phyloP scores from a whole-genome alignment of 495 filamentous ascomycete species.

The Endocarpon pusillum region DNA sequence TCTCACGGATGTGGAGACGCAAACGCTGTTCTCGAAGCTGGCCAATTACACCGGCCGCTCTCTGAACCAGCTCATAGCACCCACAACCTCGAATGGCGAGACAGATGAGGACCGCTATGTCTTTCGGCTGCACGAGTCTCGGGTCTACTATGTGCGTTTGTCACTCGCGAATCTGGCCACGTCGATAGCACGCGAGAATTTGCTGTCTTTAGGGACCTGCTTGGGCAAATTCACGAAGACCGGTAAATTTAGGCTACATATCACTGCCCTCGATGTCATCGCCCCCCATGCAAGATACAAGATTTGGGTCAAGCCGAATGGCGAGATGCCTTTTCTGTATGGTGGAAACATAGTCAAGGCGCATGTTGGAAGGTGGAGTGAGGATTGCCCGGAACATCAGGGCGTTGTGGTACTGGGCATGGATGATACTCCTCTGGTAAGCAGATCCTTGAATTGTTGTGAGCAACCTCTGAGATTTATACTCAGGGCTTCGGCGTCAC shows the following conservation, averaged over 20 bases:
- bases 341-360: slow-evolving; percentile 82
- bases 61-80: slow-evolving; percentile 63
- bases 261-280: slow-evolving; percentile 72
- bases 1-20: slow-evolving; percentile 56
- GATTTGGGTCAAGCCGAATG: slow-evolving; percentile 88
- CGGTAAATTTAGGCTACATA: slow-evolving; percentile 43
- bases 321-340: slow-evolving; percentile 84
- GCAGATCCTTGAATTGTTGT: slow-evolving; percentile 5
- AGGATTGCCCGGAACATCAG: slow-evolving; percentile 47
- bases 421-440: slow-evolving; percentile 33
- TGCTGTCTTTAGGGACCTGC: slow-evolving; percentile 75
- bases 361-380: slow-evolving; percentile 73
- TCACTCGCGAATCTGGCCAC: slow-evolving; percentile 83
- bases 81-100: slow-evolving; percentile 45
- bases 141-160: slow-evolving; percentile 80
- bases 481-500: slow-evolving; percentile 64
- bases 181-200: slow-evolving; percentile 54
- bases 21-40: slow-evolving; percentile 64
- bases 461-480: neutral
- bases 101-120: slow-evolving; percentile 53
- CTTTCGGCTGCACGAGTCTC: slow-evolving; percentile 61
- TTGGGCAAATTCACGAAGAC: slow-evolving; percentile 86
- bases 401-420: slow-evolving; percentile 25
- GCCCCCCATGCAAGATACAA: slow-evolving; percentile 82
- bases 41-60: slow-evolving; percentile 68